These are phyloP conservation scores for Talaromyces adpressus DNA, from an alignment of 495 filamentous ascomycete genomes.

Conservation along the genomic window DNA sequence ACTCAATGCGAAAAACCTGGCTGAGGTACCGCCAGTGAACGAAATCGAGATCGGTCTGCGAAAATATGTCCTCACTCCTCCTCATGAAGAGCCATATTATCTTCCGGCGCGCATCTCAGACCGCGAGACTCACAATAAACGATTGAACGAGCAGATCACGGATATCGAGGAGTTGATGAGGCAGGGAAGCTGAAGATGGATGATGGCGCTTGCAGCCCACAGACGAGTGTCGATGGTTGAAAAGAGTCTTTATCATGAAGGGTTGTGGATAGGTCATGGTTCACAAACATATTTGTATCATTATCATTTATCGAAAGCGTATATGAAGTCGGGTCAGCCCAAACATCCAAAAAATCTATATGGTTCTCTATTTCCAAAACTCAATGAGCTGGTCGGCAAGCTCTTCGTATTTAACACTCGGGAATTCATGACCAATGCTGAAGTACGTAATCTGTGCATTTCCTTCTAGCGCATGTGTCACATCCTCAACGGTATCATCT, in stretches of 20 bases:
- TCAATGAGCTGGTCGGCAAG: conserved; percentile 39
- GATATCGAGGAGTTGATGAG: background rate
- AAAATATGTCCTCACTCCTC: background rate
- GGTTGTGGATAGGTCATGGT: background rate
- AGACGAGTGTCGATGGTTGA: background rate
- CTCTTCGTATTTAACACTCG: conserved; percentile 46
- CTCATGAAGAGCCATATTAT: background rate
- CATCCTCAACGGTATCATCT: conserved; percentile 52
- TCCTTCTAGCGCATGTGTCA: conserved; percentile 39
- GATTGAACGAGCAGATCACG: background rate
- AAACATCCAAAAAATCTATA: background rate
- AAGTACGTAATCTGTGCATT: conserved; percentile 40
- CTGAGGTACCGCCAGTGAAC: background rate
- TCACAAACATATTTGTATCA: background rate
- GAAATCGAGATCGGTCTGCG: background rate
- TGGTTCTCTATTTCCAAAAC: conserved; percentile 20
- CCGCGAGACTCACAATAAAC: background rate
- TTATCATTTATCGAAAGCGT: background rate
- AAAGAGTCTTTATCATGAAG: background rate
- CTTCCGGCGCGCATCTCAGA: background rate
- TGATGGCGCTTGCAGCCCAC: background rate
- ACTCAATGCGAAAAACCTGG: background rate
- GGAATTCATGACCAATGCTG: conserved; percentile 52
- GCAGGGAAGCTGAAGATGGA: background rate
- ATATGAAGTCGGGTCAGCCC: background rate